Conservation (phyloP, 306 rosid genomes). For the Vigna reflexopilosa region DNA sequence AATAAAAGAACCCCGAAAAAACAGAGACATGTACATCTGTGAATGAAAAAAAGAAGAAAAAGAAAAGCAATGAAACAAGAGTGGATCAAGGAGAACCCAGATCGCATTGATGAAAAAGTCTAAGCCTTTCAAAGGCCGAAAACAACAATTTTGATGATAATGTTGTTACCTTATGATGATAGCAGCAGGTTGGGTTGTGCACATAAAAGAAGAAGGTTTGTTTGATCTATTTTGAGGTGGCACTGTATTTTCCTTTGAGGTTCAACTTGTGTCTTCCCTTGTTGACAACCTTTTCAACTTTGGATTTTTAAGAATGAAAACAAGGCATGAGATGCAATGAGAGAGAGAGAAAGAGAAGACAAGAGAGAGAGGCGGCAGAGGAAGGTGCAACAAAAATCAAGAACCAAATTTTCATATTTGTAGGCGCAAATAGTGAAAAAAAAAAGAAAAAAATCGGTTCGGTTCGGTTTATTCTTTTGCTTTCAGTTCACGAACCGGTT, state of each 20-base stretch:
- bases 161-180: slow-evolving; percentile 44
- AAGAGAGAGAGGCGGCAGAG: slow-evolving; percentile 39
- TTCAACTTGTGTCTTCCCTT: slow-evolving; percentile 26
- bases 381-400: slow-evolving; percentile 51
- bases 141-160: slow-evolving; percentile 33
- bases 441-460: not conserved
- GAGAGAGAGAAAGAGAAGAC: too few relatives aligned
- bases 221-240: slow-evolving; percentile 32
- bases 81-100: slow-evolving; percentile 49
- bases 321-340: slow-evolving; percentile 40
- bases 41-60: too few relatives aligned
- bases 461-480: slow-evolving; percentile 19
- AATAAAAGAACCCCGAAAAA: too few relatives aligned
- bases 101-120: slow-evolving; percentile 25
- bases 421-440: slow-evolving; percentile 46
- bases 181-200: slow-evolving; percentile 24
- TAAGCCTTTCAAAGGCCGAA: slow-evolving; percentile 33
- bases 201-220: slow-evolving; percentile 34
- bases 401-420: slow-evolving; percentile 61
- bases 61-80: slow-evolving; percentile 13
- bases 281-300: slow-evolving; percentile 35
- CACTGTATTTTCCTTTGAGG: not conserved
- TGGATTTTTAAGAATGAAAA: not conserved
- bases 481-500: slow-evolving; percentile 63
- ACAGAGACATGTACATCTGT: not conserved